These are phyloP conservation scores for Orbilia javanica DNA, from an alignment of 2,329 filamentous ascomycete genomes.

Conservation along the genomic window DNA sequence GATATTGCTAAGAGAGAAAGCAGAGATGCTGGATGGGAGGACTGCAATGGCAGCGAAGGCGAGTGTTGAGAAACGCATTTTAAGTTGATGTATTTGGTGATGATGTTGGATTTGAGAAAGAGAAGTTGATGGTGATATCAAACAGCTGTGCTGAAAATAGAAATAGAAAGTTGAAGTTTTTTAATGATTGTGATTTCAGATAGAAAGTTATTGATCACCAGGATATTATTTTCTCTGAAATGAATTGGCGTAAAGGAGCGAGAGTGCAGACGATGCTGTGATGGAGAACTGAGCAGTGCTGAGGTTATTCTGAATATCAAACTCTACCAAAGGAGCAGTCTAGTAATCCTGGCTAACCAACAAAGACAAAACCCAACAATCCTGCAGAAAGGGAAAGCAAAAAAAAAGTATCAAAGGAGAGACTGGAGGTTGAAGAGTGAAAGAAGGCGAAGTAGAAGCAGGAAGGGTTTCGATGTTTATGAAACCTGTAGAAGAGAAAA, in stretches of 20 bases:
- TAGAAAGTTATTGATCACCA: constrained; percentile 45
- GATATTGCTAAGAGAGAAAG: constrained; percentile 45
- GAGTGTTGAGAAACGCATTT: constrained; percentile 55
- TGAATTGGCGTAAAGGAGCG: constrained; percentile 41
- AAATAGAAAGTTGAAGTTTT: neutral
- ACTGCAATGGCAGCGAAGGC: constrained; percentile 39
- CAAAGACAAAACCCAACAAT: constrained; percentile 12
- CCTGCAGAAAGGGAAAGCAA: constrained; percentile 21
- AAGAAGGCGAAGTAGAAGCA: neutral
- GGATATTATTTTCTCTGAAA: constrained; percentile 55
- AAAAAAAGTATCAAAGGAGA: constrained; percentile 27
- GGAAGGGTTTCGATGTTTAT: constrained; percentile 18
- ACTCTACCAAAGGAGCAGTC: constrained; percentile 34
- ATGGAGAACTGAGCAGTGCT: constrained; percentile 43
- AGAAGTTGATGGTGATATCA: constrained; percentile 12
- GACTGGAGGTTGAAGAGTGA: constrained; percentile 24
- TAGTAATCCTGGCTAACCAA: constrained; percentile 10
- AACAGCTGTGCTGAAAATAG: neutral
- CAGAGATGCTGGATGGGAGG: constrained; percentile 45
- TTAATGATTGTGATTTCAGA: constrained; percentile 31
- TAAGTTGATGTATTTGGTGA: constrained; percentile 6
- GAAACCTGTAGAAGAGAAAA: constrained; percentile 21
- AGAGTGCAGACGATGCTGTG: constrained; percentile 31
- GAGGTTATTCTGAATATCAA: constrained; percentile 57
- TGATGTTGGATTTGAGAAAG: constrained; percentile 3